phyloP scores from a whole-genome alignment of 2,329 filamentous ascomycete species.

The Cladosporium oxysporum region DNA sequence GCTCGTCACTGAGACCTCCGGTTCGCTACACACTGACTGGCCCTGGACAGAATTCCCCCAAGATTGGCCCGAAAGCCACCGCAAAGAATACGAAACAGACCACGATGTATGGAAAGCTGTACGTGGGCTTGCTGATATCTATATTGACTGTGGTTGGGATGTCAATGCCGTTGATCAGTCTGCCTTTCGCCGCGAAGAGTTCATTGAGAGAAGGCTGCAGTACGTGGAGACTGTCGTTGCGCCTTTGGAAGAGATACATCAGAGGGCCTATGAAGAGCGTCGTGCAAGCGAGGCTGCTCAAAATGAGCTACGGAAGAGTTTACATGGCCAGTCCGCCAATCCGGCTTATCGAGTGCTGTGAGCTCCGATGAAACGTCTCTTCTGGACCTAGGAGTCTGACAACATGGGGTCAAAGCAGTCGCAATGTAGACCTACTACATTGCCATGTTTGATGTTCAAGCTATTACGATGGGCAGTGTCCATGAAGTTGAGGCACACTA shows the following conservation, averaged over 20 bases:
- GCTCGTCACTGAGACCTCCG: background rate
- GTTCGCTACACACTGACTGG: background rate
- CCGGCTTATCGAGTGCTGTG: background rate
- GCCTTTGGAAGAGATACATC: background rate
- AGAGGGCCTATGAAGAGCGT: background rate
- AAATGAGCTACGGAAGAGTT: background rate
- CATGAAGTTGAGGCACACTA: background rate
- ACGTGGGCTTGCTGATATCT: background rate
- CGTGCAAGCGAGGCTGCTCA: background rate
- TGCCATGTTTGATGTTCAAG: background rate
- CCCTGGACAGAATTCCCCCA: background rate
- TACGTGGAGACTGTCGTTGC: background rate
- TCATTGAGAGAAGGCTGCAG: background rate
- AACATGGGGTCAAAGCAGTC: background rate
- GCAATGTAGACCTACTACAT: background rate
- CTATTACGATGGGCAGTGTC: background rate
- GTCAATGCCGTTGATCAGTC: background rate
- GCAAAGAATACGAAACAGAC: background rate
- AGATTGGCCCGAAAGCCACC: background rate
- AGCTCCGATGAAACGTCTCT: background rate
- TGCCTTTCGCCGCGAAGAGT: background rate
- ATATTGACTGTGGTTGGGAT: background rate
- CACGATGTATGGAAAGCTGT: background rate
- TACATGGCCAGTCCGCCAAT: background rate
- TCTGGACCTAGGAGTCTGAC: background rate